These are phyloP conservation scores for Phytopythium delawarense DNA, from an alignment of 352 stramenopile genomes.

Conservation along the genomic window DNA sequence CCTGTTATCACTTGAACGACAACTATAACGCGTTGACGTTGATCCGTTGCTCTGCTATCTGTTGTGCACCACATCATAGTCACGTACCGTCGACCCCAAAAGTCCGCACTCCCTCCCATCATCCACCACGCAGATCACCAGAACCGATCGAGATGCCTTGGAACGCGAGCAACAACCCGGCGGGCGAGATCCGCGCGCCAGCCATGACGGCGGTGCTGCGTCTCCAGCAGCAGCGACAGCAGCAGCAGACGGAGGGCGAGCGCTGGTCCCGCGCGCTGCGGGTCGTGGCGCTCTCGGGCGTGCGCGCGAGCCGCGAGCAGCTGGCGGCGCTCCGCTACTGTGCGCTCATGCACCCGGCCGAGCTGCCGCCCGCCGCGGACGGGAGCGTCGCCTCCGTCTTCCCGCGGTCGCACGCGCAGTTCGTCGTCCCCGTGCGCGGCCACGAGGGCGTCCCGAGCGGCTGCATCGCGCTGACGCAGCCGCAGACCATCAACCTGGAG, in stretches of 20 bases:
- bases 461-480: constrained; percentile 52
- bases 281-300: constrained; percentile 37
- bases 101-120: neutral
- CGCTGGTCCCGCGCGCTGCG: constrained; percentile 35
- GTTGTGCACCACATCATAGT: neutral
- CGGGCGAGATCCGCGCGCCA: constrained; percentile 70
- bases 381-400: constrained; percentile 38
- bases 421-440: constrained; percentile 52
- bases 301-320: constrained; percentile 15
- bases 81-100: neutral
- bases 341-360: constrained; percentile 52
- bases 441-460: constrained; percentile 36
- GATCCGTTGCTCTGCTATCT: neutral
- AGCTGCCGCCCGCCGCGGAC: constrained; percentile 35
- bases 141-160: constrained; percentile 52
- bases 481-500: constrained; percentile 80
- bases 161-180: constrained; percentile 85
- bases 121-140: neutral
- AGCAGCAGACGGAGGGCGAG: constrained; percentile 12
- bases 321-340: constrained; percentile 34
- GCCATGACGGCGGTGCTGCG: constrained; percentile 54
- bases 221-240: constrained; percentile 42
- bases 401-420: constrained; percentile 70
- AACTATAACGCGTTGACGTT: neutral
- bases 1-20: neutral